Conservation (phyloP, 495 filamentous ascomycete species). For the Daldinia bambusicola region DNA sequence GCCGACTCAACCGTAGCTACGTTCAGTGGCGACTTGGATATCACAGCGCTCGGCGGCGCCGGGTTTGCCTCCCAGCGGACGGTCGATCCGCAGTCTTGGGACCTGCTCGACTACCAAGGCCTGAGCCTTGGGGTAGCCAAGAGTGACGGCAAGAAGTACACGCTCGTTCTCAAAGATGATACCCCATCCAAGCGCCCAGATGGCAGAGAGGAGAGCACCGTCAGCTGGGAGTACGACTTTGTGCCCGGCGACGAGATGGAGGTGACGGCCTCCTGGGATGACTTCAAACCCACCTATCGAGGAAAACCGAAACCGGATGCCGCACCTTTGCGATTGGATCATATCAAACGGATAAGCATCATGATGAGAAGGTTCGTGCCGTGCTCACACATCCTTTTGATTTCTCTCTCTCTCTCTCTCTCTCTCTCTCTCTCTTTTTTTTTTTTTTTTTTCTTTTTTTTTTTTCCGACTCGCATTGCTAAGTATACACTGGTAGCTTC, state of each 20-base stretch:
- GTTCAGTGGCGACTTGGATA: slow-evolving; percentile 78
- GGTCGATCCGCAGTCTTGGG: slow-evolving; percentile 60
- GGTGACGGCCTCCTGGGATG: slow-evolving; percentile 64
- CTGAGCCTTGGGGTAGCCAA: slow-evolving; percentile 47
- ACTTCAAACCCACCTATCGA: slow-evolving; percentile 76
- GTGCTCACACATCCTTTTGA: background rate
- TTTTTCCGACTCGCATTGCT: slow-evolving; percentile 1
- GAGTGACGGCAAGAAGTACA: slow-evolving; percentile 67
- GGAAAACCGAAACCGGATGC: slow-evolving; percentile 70
- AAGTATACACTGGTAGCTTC: slow-evolving; percentile 61
- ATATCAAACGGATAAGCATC: slow-evolving; percentile 73
- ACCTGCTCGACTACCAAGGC: slow-evolving; percentile 66
- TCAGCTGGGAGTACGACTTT: slow-evolving; percentile 69
- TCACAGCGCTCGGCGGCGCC: slow-evolving; percentile 78
- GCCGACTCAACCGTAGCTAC: slow-evolving; percentile 43
- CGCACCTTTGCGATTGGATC: slow-evolving; percentile 61
- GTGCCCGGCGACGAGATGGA: slow-evolving; percentile 34
- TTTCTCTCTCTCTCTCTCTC: slow-evolving; percentile 8
- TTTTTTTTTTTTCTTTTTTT: slow-evolving; percentile 10
- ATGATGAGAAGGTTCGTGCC: slow-evolving; percentile 79
- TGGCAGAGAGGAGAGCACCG: slow-evolving; percentile 69
- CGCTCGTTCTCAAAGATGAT: slow-evolving; percentile 76
- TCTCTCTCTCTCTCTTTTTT: slow-evolving; percentile 8
- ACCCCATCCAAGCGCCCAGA: slow-evolving; percentile 64
- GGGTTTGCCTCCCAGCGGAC: slow-evolving; percentile 86